A percentile compares a stretch with the other conserved stretches of the same genome.
phyloP scores from a whole-genome alignment of 306 rosid species.

The Vachellia collinsii region DNA sequence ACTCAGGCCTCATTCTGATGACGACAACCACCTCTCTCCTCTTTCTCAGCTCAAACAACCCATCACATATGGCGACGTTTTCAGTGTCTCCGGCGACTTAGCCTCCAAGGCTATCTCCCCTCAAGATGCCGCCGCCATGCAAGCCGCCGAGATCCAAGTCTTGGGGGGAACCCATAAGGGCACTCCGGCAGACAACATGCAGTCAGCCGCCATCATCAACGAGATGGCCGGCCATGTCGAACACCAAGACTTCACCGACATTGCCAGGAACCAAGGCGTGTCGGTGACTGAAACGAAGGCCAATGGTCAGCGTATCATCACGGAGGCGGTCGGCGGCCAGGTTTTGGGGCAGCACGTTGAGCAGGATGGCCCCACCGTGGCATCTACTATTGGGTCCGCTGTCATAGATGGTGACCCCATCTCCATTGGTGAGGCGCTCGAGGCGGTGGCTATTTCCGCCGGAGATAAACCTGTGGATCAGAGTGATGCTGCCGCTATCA shows the following conservation, averaged over 20 bases:
- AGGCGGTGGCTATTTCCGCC: constrained; percentile 30
- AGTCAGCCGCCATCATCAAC: constrained; percentile 47
- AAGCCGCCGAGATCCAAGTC: constrained; percentile 45
- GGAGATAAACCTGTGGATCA: constrained; percentile 44
- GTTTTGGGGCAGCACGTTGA: constrained; percentile 16
- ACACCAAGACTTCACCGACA: constrained; percentile 22
- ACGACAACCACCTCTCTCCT: background rate
- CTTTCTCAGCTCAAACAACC: constrained; percentile 20
- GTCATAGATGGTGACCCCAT: constrained; percentile 43
- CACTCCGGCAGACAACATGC: constrained; percentile 52
- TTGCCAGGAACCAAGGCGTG: constrained; percentile 34
- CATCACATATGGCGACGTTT: constrained; percentile 52
- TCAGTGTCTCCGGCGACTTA: constrained; percentile 50
- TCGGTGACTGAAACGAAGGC: constrained; percentile 22
- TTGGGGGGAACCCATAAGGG: constrained; percentile 48
- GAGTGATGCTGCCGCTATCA: constrained; percentile 37
- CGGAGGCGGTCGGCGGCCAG: constrained; percentile 28
- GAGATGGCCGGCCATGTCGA: constrained; percentile 33
- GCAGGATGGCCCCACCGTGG: background rate
- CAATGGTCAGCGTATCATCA: background rate
- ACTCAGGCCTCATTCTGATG: background rate
- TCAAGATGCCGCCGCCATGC: constrained; percentile 46
- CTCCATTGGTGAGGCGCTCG: constrained; percentile 41
- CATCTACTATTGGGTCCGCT: constrained; percentile 27
- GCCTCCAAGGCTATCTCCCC: constrained; percentile 45